phyloP scores from a whole-genome alignment of 2,329 filamentous ascomycete species.

The Calonectria leucothoes region DNA sequence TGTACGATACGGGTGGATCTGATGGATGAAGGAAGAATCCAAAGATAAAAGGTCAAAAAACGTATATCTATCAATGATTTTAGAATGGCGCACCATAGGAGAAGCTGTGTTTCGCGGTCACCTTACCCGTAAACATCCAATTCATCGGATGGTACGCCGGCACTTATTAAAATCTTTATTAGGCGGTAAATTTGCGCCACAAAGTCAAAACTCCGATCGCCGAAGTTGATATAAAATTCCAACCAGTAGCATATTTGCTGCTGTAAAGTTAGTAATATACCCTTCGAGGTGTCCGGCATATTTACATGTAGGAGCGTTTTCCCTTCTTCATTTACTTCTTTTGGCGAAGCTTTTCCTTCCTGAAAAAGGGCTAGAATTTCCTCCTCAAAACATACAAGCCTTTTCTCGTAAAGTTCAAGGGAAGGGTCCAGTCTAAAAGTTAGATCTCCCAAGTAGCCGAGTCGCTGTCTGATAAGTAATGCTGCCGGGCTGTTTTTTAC shows the following conservation, averaged over 20 bases:
- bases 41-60: neutral
- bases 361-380: neutral
- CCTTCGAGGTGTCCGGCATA: neutral
- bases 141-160: neutral
- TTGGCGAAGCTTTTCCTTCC: neutral
- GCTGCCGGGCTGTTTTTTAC: neutral
- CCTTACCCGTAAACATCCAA: neutral
- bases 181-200: neutral
- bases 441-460: neutral
- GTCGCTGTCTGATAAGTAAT: neutral
- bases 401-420: neutral
- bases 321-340: neutral
- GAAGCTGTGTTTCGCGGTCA: too few species aligned
- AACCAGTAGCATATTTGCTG: neutral
- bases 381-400: neutral
- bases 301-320: neutral
- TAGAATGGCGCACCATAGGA: too few species aligned
- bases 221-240: accelerated
- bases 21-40: accelerated
- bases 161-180: neutral
- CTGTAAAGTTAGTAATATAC: neutral
- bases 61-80: neutral
- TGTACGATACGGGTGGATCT: accelerated
- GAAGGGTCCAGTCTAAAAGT: accelerated
- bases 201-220: neutral